Base-by-base conservation (phyloP, 495 filamentous ascomycete genomes). In the Penicillium subrubescens region DNA sequence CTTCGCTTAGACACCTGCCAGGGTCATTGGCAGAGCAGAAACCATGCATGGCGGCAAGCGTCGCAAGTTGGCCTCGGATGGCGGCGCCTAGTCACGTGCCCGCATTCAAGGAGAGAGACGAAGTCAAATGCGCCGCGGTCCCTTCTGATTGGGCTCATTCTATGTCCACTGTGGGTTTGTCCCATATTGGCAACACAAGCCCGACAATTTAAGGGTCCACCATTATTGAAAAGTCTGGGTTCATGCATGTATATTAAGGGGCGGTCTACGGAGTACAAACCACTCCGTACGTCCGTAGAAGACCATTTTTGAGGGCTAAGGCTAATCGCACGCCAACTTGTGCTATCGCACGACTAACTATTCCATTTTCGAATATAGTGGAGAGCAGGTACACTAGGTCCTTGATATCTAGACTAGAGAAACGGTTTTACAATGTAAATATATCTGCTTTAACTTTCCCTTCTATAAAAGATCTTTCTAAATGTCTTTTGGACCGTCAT, bases 1-100 rank as follows among this genome's bases (percentile, higher is more conserved):
- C 27, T 52, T 25, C 25, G 23, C 53, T 37, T 21, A 5, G 8
- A 15, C 31, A 56, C 31, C 53, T n/a, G 34, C 37, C 23, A 58
- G 39, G 33, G 53, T 39, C 25, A 56, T 44, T 43, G n/a, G n/a
- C 27, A 35, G 37, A 44, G 37, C 12, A 37, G 21, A 61, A 21
- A 7, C 8, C 21, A 41, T 25, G n/a, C 21, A 41, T 25, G n/a
- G 29, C 59, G 59, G 37, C 33, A 43, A 43, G 34, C 8, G 48
- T 52, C 48, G 48, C 59, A 37, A 53, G 31, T 37, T 31, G 59
- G 48, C 51, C 48, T 35, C 59, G 59, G 61, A 37, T 27, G 25
- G 10, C 33, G 31, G 31, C 33, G 53, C 53, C 17, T 10, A 39
- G 61, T 63, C 61, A 63, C 61, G 61, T 63, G 61, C 27, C 15